A percentile compares a stretch with the other conserved stretches of the same genome.
Evolutionary conservation across 176 grass and related monocot species (phyloP).

Genomic region (Thinopyrum elongatum): DNA sequence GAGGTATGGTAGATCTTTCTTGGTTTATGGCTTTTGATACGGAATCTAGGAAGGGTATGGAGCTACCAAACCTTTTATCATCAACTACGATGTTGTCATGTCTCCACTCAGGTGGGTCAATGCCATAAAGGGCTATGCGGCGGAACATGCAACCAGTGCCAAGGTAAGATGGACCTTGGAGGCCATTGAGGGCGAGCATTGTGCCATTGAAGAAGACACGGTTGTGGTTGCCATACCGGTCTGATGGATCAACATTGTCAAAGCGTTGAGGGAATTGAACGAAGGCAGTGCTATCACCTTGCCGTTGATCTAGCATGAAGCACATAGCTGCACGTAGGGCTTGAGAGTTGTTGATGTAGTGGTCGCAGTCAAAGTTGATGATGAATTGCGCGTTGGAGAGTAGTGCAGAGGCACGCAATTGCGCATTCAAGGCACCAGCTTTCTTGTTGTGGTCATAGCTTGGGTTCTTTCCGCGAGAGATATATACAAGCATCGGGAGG

Average conservation of each 20-base stretch:
- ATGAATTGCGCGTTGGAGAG: constrained; percentile 31
- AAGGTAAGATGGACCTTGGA: constrained; percentile 37
- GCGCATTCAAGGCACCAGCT: constrained; percentile 32
- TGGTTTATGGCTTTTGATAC: neutral
- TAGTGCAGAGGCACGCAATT: constrained; percentile 6
- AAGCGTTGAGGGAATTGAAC: constrained; percentile 86
- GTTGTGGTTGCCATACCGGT: constrained; percentile 86
- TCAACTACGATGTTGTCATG: neutral
- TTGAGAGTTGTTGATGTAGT: constrained; percentile 39
- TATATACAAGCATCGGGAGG: constrained; percentile 18
- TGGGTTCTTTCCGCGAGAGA: constrained; percentile 13
- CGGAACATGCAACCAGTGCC: constrained; percentile 48
- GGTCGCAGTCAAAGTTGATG: constrained; percentile 49
- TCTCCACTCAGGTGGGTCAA: constrained; percentile 5
- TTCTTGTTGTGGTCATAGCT: constrained; percentile 37
- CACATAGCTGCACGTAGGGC: constrained; percentile 28
- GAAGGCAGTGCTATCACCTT: constrained; percentile 55
- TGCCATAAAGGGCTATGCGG: constrained; percentile 28
- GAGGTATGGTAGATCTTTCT: neutral
- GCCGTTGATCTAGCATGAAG: constrained; percentile 31
- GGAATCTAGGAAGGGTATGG: neutral
- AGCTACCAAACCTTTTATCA: constrained; percentile 14
- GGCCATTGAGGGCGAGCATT: constrained; percentile 80
- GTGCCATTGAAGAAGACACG: constrained; percentile 84
- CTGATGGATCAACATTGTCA: constrained; percentile 77